Evolutionary conservation across 1,139 yeast species (phyloP).

Genomic region (Yarrowia galli): DNA sequence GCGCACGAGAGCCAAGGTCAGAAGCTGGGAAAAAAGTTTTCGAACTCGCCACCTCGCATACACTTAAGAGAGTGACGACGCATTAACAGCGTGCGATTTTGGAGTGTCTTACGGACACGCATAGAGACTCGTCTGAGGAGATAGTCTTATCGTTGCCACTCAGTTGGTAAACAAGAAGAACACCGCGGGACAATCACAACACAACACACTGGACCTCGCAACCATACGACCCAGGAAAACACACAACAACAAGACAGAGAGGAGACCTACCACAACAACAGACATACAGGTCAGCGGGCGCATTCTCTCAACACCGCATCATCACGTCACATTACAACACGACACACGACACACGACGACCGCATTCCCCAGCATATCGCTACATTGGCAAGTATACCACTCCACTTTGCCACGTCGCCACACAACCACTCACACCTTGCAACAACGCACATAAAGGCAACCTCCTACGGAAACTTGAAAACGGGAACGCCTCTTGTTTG

Average conservation of each 20-base stretch:
- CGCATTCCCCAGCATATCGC: background rate
- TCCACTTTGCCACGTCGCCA: conserved; percentile 22
- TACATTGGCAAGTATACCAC: conserved; percentile 6
- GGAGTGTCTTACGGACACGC: conserved; percentile 31
- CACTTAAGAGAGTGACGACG: conserved; percentile 34
- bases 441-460: conserved; percentile 6
- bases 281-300: background rate
- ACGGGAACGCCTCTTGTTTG: conserved; percentile 12
- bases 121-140: conserved; percentile 30
- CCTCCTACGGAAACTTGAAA: background rate
- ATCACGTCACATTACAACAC: conserved; percentile 10
- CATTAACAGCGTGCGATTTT: conserved; percentile 35
- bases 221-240: background rate
- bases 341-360: conserved; percentile 7
- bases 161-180: conserved; percentile 19
- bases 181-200: conserved; percentile 17
- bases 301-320: background rate
- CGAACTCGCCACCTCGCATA: conserved; percentile 38
- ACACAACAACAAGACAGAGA: background rate
- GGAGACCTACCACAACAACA: conserved; percentile 8
- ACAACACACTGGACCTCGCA: background rate
- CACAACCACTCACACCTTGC: conserved; percentile 5
- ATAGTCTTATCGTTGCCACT: conserved; percentile 34
- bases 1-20: conserved; percentile 32
- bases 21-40: conserved; percentile 21